These are phyloP conservation scores for Zygoascus flipseniorum DNA, from an alignment of 805 yeast genomes.

Conservation along the genomic window DNA sequence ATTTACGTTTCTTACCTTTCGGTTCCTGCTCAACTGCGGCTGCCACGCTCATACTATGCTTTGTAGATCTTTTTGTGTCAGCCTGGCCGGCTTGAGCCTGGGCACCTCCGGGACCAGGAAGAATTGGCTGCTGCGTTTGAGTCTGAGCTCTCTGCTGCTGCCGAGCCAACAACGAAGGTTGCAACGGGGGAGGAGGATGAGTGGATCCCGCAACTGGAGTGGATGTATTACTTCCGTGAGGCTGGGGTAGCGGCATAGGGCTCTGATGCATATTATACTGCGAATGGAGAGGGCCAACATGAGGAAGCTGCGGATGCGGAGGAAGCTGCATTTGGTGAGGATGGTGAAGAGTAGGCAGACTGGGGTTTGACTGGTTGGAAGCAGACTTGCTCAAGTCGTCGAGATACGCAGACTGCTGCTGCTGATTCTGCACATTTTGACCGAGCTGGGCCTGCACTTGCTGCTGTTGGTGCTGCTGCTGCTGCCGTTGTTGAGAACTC, in stretches of 20 bases:
- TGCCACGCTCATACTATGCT: conserved; percentile 4
- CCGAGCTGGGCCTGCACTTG: not conserved
- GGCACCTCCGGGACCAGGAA: not conserved
- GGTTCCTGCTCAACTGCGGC: conserved; percentile 5
- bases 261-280: not conserved
- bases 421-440: not conserved
- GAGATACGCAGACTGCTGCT: not conserved
- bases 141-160: not conserved
- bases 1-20: conserved; percentile 2
- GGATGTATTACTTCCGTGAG: not conserved
- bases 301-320: not conserved
- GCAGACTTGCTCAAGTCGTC: not conserved
- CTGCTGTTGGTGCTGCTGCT: conserved; percentile 5
- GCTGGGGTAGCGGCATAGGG: not conserved
- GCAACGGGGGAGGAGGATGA: not conserved
- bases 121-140: not conserved
- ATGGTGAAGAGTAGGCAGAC: not conserved
- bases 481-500: conserved; percentile 1
- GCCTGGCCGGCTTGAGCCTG: not conserved
- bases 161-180: not conserved
- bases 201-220: not conserved
- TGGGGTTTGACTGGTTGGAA: not conserved
- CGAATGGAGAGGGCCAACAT: not conserved
- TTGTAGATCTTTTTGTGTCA: conserved; percentile 1
- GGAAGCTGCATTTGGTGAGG: conserved; percentile 1